Conservation (phyloP, 768 basidiomycete genomes). For the Tylopilus cervinicoccineus region DNA sequence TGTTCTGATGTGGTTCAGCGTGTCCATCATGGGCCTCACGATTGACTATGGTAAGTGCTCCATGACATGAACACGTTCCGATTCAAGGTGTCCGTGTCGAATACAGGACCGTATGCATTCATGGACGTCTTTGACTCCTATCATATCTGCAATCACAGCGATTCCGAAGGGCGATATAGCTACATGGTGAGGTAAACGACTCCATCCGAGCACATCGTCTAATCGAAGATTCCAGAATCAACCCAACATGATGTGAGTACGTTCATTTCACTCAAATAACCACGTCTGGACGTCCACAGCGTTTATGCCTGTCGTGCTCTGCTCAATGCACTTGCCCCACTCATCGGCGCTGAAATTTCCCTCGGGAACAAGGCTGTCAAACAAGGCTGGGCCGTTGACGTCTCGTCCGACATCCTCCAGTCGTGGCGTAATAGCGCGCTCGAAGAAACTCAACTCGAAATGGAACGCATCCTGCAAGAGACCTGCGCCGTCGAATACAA, state of each 20-base stretch:
- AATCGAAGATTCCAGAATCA: slow-evolving; percentile 45
- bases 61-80: neutral
- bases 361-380: slow-evolving; percentile 43
- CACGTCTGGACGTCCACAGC: slow-evolving; percentile 34
- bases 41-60: slow-evolving; percentile 62
- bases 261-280: neutral
- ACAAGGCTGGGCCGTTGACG: slow-evolving; percentile 62
- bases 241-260: slow-evolving; percentile 72
- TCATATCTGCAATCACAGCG: slow-evolving; percentile 92
- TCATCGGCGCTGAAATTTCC: slow-evolving; percentile 80
- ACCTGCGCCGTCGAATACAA: slow-evolving; percentile 63
- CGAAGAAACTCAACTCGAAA: slow-evolving; percentile 50
- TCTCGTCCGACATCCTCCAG: slow-evolving; percentile 47
- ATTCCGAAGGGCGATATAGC: slow-evolving; percentile 72
- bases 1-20: slow-evolving; percentile 37
- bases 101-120: slow-evolving; percentile 81
- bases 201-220: neutral
- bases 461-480: slow-evolving; percentile 58
- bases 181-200: slow-evolving; percentile 44
- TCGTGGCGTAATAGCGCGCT: slow-evolving; percentile 60
- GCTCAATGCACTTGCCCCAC: slow-evolving; percentile 71
- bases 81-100: neutral
- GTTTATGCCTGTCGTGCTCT: slow-evolving; percentile 77
- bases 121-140: slow-evolving; percentile 87
- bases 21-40: slow-evolving; percentile 70